Base-by-base conservation (phyloP, 495 filamentous ascomycete genomes). In the Podospora bellae-mahoneyi region DNA sequence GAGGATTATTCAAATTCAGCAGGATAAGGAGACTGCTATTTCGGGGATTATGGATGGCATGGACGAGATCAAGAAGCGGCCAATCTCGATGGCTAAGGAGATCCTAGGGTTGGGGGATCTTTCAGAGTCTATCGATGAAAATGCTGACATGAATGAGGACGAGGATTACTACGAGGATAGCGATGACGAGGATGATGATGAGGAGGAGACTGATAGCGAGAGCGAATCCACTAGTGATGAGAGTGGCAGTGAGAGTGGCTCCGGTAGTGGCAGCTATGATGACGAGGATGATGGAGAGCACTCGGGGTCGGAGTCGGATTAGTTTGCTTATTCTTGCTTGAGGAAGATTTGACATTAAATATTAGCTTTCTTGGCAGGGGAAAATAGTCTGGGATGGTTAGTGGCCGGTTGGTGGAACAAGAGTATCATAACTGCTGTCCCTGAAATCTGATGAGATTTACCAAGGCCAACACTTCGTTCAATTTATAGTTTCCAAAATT, bases 1-100 rank as follows among this genome's bases (percentile, higher is more conserved):
- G 4, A 71, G 76, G 0, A 76, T 91, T 7, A 66, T 83, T 2
- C n/a, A 76, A 2, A 28, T 75, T 2, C 76, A 78, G 60, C 27
- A 39, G 1, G 30, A 26, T 1, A 78, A 78, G 64, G 20, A 54
- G 16, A 32, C 4, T 5, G 57, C 3, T 27, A 66, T 66, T n/a
- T 28, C 19, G 0, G 18, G 13, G 2, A 53, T 55, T 4, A 34
- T 65, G 16, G 61, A 48, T 7, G 64, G 62, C 20, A 18, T 18
- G 23, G 23, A 15, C 3, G 20, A 39, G 1, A 16, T 39, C 2
- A 20, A 23, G 27, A 30, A n/a, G n/a, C 15, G 6, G n/a, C 18
- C 4, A 54, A 16, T 34, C 19, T 44, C 26, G 15, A 19, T 28
- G 3, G 44, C 16, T 4, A 7, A n/a, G 26, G 16, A 66, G 6